Evolutionary conservation across 345 rosid genomes (phyloP).

Genomic region (Moricandia moricandioides): DNA sequence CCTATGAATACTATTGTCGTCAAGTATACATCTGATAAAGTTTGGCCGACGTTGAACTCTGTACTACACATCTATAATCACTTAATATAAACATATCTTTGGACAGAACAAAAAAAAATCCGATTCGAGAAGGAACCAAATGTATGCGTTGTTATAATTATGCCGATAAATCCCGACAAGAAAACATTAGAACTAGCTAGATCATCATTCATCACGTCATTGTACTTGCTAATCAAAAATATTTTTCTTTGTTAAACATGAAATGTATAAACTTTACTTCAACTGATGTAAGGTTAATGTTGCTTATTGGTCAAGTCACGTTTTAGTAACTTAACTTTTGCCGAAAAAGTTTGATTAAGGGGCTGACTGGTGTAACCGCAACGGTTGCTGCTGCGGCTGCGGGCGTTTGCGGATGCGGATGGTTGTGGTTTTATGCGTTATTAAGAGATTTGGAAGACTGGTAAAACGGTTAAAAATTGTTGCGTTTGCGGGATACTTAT

Average conservation of each 20-base stretch:
- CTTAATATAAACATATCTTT: conserved; percentile 5
- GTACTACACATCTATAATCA: not conserved
- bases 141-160: conserved; percentile 31
- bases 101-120: not conserved
- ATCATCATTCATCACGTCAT: conserved; percentile 30
- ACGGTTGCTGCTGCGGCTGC: no score
- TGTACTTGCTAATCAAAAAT: conserved; percentile 12
- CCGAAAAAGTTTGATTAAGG: not conserved
- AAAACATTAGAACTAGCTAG: conserved; percentile 36
- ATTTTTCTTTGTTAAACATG: not conserved
- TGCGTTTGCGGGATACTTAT: no score
- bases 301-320: conserved; percentile 26
- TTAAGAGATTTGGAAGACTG: no score
- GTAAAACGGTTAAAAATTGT: no score
- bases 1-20: conserved; percentile 7
- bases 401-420: no score
- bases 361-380: no score
- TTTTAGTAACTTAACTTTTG: not conserved
- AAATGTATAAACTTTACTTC: not conserved
- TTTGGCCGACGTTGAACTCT: conserved; percentile 7
- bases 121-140: conserved; percentile 31
- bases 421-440: no score
- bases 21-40: conserved; percentile 6
- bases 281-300: conserved; percentile 14
- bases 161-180: conserved; percentile 36